Evolutionary conservation across 306 rosid species (phyloP).

Genomic region (Clitoria ternatea): DNA sequence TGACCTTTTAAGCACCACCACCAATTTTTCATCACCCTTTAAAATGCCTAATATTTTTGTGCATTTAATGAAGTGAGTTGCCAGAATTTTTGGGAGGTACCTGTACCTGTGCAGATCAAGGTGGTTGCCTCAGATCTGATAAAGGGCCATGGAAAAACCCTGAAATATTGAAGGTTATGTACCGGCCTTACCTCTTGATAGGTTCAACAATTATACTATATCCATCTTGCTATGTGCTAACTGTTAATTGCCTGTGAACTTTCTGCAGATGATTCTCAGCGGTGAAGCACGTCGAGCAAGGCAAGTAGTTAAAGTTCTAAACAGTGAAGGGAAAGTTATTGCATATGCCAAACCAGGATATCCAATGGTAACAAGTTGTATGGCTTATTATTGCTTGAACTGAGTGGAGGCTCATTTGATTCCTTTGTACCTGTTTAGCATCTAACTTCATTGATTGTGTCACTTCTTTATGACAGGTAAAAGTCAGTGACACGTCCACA

Average conservation of each 20-base stretch:
- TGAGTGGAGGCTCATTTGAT: neutral
- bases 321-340: conserved; percentile 88
- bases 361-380: conserved; percentile 55
- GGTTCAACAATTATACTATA: neutral
- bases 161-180: conserved; percentile 76
- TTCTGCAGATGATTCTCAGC: conserved; percentile 74
- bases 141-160: conserved; percentile 99
- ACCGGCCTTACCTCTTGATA: conserved; percentile 2
- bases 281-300: conserved; percentile 78
- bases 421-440: neutral
- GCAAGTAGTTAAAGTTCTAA: conserved; percentile 85
- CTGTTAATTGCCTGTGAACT: conserved; percentile 19
- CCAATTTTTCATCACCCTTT: neutral
- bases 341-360: conserved; percentile 79
- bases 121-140: conserved; percentile 94
- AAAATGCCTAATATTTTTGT: conserved; percentile 24
- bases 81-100: conserved; percentile 94
- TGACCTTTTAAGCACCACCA: neutral
- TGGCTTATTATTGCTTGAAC: conserved; percentile 6
- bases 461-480: conserved; percentile 49
- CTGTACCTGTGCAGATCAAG: conserved; percentile 86
- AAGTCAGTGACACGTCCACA: conserved; percentile 93
- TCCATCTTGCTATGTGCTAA: conserved; percentile 23
- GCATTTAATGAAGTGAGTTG: conserved; percentile 67
- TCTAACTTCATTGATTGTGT: neutral